These are phyloP conservation scores for Corniculantispora saksenae DNA, from an alignment of 2,329 filamentous ascomycete genomes.

Conservation along the genomic window DNA sequence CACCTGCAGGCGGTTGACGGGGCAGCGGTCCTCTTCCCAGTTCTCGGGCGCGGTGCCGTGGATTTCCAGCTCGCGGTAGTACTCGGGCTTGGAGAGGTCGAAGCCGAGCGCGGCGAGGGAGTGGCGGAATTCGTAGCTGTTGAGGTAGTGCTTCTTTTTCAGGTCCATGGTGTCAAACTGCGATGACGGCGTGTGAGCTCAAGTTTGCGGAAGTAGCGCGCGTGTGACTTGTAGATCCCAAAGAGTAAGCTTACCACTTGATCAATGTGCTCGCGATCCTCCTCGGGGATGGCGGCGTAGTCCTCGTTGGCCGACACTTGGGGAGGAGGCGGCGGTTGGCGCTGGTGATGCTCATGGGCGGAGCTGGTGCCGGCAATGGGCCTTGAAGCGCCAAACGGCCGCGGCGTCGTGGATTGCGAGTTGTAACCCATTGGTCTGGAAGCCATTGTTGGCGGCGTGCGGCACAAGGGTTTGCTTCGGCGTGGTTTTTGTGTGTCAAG, in stretches of 20 bases:
- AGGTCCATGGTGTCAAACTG: conserved; percentile 95
- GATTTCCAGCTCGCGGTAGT: conserved; percentile 77
- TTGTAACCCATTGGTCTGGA: conserved; percentile 33
- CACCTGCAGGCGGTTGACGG: conserved; percentile 48
- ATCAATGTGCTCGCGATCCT: conserved; percentile 89
- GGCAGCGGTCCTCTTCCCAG: conserved; percentile 49
- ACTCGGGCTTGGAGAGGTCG: conserved; percentile 82
- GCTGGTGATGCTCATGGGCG: conserved; percentile 33
- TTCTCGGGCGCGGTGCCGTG: conserved; percentile 73
- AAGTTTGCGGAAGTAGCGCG: too few species aligned
- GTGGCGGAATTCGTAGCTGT: conserved; percentile 98
- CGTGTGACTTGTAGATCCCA: too few species aligned
- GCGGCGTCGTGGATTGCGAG: conserved; percentile 37
- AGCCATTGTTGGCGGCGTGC: background rate
- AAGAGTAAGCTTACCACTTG: conserved; percentile 69
- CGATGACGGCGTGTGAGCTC: too few species aligned
- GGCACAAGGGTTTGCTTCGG: background rate
- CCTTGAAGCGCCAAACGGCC: conserved; percentile 35
- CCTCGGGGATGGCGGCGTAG: conserved; percentile 65
- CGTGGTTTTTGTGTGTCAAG: background rate
- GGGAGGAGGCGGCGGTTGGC: conserved; percentile 31
- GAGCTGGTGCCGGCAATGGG: conserved; percentile 32
- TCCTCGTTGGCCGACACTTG: conserved; percentile 41
- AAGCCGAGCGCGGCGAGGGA: conserved; percentile 94
- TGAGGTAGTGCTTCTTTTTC: conserved; percentile 89